Base-by-base conservation (phyloP, 2,329 filamentous ascomycete genomes). In the Talaromyces sp. region DNA sequence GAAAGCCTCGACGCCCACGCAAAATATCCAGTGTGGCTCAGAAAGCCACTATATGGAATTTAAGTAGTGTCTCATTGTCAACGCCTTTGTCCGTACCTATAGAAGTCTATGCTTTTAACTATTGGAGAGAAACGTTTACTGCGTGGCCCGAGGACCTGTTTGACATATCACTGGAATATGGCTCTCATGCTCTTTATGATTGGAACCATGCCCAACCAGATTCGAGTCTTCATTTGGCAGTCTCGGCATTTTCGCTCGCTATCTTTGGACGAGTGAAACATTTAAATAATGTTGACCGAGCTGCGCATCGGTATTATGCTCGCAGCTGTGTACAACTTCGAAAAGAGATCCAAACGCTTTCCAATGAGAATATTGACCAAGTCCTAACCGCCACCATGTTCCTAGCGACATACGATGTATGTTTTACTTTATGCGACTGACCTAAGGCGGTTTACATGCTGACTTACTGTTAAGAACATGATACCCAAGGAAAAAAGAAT, bases 331-430 rank as follows among this genome's bases (percentile, higher is more conserved):
- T 58, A 19, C 58, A 58, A 17, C 64, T 65, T 4, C 62, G 63
- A 24, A 55, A 59, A 17, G 65, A 67, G 24, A 64, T 69, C 21
- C 41, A 51, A 21, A 56, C 38, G 1, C 35, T 65, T 17, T 62
- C 59, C 8, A 62, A 63, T 54, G 62, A 67, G 41, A 64, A 21
- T 10, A 64, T 69, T 24, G 66, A 68, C 32, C 62, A 64, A 14
- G 55, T 68, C 10, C 60, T 69, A 8, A 61, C 67, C 10, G 62
- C 67, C 1, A 68, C 62, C n/a, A 62, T 68, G 63, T 50, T 69
- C 19, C 62, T 69, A 61, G 61, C 43, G 10, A 64, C 50, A 21
- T 69, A 68, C 24, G 65, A 67, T 52, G 65, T 64, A 17, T 24
- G 58, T 31, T 31, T 21, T 3, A 9, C 49, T 51, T n/a, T 31